Conservation (phyloP, 768 basidiomycete genomes). For the Termitomyces sp. region DNA sequence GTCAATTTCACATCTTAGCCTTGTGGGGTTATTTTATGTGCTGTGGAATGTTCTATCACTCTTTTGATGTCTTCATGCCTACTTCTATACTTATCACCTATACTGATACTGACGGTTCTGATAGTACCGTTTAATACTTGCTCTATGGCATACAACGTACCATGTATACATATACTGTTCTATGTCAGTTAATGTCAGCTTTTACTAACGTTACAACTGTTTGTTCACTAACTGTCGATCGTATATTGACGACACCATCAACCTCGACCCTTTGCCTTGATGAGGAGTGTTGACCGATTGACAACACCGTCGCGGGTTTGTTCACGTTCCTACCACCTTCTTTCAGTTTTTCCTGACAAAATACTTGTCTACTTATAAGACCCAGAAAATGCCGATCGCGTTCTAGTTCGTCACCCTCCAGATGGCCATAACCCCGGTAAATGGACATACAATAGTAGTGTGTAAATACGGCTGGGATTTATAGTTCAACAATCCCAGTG, state of each 20-base stretch:
- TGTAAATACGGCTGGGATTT: too few relatives aligned
- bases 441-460: too few relatives aligned
- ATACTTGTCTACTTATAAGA: neutral
- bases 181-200: too few relatives aligned
- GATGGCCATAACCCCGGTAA: neutral
- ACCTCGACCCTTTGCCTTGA: too few relatives aligned
- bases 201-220: too few relatives aligned
- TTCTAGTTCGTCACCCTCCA: neutral
- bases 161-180: too few relatives aligned
- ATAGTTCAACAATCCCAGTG: neutral
- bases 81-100: neutral
- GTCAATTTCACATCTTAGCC: neutral
- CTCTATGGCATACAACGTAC: too few relatives aligned
- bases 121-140: too few relatives aligned
- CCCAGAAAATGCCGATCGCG: neutral
- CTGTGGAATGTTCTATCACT: neutral
- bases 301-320: neutral
- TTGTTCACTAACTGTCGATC: too few relatives aligned
- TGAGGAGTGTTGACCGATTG: too few relatives aligned
- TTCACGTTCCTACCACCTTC: slow-evolving; percentile 2
- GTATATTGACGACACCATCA: too few relatives aligned
- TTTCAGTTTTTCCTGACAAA: neutral
- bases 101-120: neutral
- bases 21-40: neutral
- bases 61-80: neutral